A percentile compares a stretch with the other conserved stretches of the same genome.
phyloP scores from a whole-genome alignment of 257 asterid species.

The Solanum peruvianum region DNA sequence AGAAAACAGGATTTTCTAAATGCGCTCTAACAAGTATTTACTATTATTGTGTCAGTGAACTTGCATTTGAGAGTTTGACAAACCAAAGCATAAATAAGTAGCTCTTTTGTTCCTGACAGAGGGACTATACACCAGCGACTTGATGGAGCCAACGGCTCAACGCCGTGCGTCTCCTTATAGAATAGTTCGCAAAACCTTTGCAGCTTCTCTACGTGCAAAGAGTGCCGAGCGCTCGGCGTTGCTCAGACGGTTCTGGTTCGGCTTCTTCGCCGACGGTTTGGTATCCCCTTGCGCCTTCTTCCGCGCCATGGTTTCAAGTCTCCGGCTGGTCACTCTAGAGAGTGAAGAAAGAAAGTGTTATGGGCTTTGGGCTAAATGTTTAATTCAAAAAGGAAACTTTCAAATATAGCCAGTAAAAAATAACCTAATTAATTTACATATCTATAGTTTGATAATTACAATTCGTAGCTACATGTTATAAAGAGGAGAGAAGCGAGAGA shows the following conservation, averaged over 20 bases:
- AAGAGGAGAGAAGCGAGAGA: too few species aligned
- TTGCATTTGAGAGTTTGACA: constrained; percentile 90
- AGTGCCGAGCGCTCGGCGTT: constrained; percentile 68
- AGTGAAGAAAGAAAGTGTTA: background rate
- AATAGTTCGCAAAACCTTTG: constrained; percentile 69
- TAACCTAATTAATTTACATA: too few species aligned
- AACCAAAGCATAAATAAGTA: constrained; percentile 71
- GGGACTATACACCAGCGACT: constrained; percentile 79
- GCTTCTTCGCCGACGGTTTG: constrained; percentile 20
- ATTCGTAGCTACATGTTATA: too few species aligned
- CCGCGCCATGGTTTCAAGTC: constrained; percentile 30
- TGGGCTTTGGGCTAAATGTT: background rate
- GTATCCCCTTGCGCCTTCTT: constrained; percentile 17
- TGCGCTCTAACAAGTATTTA: background rate
- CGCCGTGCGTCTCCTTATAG: constrained; percentile 90
- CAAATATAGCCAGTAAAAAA: too few species aligned
- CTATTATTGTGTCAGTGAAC: background rate
- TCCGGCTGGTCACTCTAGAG: background rate
- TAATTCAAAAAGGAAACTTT: background rate
- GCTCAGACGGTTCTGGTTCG: constrained; percentile 24
- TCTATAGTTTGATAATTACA: too few species aligned
- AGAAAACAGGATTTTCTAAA: background rate
- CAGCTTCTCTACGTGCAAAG: constrained; percentile 93
- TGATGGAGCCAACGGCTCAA: constrained; percentile 74
- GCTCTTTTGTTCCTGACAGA: constrained; percentile 75